Percentiles rank a stretch among this genome's conserved stretches.
Evolutionary conservation across 805 yeast species (phyloP).

Genomic region (Pichia nanzhaoensis): DNA sequence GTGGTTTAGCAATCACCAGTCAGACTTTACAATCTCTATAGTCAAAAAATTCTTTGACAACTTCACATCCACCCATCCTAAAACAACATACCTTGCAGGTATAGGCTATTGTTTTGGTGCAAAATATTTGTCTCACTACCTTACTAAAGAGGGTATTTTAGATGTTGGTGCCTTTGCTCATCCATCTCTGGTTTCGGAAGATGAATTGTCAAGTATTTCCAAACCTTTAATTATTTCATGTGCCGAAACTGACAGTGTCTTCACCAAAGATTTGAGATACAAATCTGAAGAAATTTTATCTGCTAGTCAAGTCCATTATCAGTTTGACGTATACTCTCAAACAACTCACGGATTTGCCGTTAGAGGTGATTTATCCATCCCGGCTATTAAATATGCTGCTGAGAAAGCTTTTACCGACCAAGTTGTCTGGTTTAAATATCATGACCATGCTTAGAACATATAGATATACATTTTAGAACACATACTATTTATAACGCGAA

Average conservation of each 20-base stretch:
- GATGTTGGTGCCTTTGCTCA: conserved; percentile 75
- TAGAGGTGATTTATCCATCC: conserved; percentile 61
- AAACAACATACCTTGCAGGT: conserved; percentile 43
- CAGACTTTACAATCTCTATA: conserved; percentile 41
- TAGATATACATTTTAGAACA: too few relatives aligned
- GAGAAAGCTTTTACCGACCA: conserved; percentile 55
- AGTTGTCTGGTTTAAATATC: conserved; percentile 26
- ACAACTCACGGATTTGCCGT: conserved; percentile 73
- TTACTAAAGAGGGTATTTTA: conserved; percentile 30
- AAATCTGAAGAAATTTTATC: conserved; percentile 46
- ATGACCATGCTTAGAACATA: conserved; percentile 14
- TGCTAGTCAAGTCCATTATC: conserved; percentile 49
- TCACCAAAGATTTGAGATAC: conserved; percentile 57
- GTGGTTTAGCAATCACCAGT: conserved; percentile 41
- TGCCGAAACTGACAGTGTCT: conserved; percentile 63
- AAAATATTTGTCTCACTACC: conserved; percentile 51
- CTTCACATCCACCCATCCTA: conserved; percentile 35
- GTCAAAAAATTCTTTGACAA: conserved; percentile 41
- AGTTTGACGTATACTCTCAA: conserved; percentile 55
- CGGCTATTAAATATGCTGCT: conserved; percentile 53
- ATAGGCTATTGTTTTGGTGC: conserved; percentile 88
- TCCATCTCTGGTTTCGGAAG: conserved; percentile 66
- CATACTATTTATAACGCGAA: too few relatives aligned
- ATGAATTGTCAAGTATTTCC: conserved; percentile 51
- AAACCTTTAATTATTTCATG: conserved; percentile 66